Conservation (phyloP, 1,284 basidiomycete species). For the Ustilago sp. region DNA sequence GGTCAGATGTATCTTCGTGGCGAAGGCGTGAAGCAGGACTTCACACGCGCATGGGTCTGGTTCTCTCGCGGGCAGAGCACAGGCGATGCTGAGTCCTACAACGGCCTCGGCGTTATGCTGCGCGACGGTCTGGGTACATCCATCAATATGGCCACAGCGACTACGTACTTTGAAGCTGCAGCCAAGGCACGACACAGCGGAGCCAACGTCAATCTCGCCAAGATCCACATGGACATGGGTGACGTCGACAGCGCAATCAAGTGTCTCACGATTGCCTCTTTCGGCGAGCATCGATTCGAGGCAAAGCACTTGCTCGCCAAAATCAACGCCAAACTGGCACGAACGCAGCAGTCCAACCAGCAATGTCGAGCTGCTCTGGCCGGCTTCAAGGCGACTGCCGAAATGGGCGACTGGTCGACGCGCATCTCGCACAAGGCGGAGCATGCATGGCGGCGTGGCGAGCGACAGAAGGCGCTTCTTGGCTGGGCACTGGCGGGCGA, state of each 20-base stretch:
- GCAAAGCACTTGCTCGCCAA: constrained; percentile 54
- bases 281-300: constrained; percentile 52
- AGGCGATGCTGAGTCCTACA: constrained; percentile 86
- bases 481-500: constrained; percentile 87
- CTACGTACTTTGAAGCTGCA: constrained; percentile 80
- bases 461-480: constrained; percentile 55
- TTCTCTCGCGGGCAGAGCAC: constrained; percentile 80
- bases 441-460: constrained; percentile 62
- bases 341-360: constrained; percentile 34
- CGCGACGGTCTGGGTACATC: constrained; percentile 83
- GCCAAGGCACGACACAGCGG: constrained; percentile 78
- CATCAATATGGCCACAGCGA: constrained; percentile 73
- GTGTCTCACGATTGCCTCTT: constrained; percentile 46
- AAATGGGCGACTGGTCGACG: constrained; percentile 65
- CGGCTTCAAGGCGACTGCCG: constrained; percentile 56
- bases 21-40: constrained; percentile 87
- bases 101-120: constrained; percentile 90
- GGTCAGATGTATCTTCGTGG: constrained; percentile 94
- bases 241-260: constrained; percentile 45
- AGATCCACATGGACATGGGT: constrained; percentile 74
- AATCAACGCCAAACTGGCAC: constrained; percentile 47
- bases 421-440: constrained; percentile 64
- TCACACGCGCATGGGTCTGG: constrained; percentile 87
- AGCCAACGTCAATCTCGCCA: constrained; percentile 89
- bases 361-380: constrained; percentile 50